Evolutionary conservation across 257 asterid genomes (phyloP).

Genomic region (Solanum pinnatisectum): DNA sequence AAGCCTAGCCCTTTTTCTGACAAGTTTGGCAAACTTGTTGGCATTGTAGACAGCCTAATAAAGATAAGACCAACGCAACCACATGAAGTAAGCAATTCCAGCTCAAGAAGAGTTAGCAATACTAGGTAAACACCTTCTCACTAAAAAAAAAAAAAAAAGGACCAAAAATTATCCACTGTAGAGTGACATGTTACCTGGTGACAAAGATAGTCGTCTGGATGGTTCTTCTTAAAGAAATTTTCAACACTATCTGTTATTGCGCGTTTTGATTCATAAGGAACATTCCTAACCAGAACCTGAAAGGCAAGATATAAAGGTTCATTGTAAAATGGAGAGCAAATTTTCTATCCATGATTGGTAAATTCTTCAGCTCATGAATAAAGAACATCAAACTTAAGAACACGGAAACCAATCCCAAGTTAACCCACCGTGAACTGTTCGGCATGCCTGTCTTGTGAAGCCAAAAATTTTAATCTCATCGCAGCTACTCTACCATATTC

Average conservation of each 20-base stretch:
- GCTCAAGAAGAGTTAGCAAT: not conserved
- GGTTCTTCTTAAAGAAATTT: slow-evolving; percentile 65
- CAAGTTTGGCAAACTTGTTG: slow-evolving; percentile 71
- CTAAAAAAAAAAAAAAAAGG: not conserved
- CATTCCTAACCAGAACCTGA: slow-evolving; percentile 91
- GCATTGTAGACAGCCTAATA: slow-evolving; percentile 83
- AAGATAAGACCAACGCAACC: not conserved
- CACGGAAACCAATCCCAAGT: not conserved
- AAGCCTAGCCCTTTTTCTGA: slow-evolving; percentile 59
- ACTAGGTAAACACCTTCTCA: not conserved
- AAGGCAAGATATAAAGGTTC: not conserved
- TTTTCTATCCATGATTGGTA: not conserved
- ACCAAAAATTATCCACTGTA: not conserved
- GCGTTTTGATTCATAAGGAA: slow-evolving; percentile 68
- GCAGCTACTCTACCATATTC: slow-evolving; percentile 81
- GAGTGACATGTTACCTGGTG: slow-evolving; percentile 64
- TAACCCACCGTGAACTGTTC: slow-evolving; percentile 89
- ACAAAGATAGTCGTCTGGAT: slow-evolving; percentile 80
- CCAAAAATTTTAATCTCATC: slow-evolving; percentile 73
- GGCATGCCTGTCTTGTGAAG: slow-evolving; percentile 78
- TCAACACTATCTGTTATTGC: slow-evolving; percentile 66
- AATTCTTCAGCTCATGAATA: not conserved
- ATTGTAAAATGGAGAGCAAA: not conserved
- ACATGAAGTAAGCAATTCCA: not conserved
- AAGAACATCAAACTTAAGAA: not conserved